Evolutionary conservation across 208 protist species (phyloP).

Genomic region (Trypanosomatidae sp.): DNA sequence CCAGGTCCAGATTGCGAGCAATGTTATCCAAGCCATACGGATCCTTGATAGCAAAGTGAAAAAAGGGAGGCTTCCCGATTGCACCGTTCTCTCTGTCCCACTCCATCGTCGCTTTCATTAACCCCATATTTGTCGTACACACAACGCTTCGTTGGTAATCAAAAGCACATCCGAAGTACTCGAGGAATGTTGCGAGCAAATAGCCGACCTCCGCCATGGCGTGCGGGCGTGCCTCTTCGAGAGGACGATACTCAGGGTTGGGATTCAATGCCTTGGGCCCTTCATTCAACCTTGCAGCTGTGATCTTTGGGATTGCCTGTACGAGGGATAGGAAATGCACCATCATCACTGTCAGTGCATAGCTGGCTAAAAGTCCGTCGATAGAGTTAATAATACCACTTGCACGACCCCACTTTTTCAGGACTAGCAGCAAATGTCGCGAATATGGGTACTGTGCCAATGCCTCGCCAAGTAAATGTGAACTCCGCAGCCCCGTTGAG

Average conservation of each 20-base stretch:
- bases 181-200: conserved; percentile 77
- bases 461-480: conserved; percentile 70
- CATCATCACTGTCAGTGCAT: conserved; percentile 86
- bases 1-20: conserved; percentile 75
- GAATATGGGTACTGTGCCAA: conserved; percentile 71
- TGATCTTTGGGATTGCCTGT: conserved; percentile 58
- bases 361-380: conserved; percentile 88
- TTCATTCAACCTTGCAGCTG: conserved; percentile 29
- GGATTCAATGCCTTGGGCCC: conserved; percentile 54
- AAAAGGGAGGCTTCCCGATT: conserved; percentile 72
- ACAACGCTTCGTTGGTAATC: conserved; percentile 80
- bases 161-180: conserved; percentile 85
- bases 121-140: conserved; percentile 71
- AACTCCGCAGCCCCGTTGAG: conserved; percentile 83
- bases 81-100: conserved; percentile 55
- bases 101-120: conserved; percentile 73
- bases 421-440: conserved; percentile 72
- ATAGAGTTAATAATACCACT: conserved; percentile 85
- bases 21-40: conserved; percentile 90
- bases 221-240: conserved; percentile 27
- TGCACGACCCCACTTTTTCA: conserved; percentile 87
- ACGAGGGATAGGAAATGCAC: conserved; percentile 79
- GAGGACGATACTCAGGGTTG: conserved; percentile 53
- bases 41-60: conserved; percentile 90
- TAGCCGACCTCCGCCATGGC: conserved; percentile 72